These are phyloP conservation scores for Bidens hawaiensis DNA, from an alignment of 140 eudicot genomes.

Conservation along the genomic window DNA sequence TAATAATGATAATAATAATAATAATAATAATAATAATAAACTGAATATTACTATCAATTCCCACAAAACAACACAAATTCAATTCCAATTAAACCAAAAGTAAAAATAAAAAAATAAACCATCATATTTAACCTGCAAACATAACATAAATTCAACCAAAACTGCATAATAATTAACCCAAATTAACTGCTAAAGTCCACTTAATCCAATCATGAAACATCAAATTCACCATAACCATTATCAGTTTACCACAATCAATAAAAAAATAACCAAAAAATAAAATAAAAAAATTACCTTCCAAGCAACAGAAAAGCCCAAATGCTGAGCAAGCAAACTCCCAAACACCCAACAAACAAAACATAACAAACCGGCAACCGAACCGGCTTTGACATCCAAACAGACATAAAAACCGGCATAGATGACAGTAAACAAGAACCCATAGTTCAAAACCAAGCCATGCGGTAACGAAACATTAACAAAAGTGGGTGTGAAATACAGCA, in stretches of 20 bases:
- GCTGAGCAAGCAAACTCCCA: conserved; percentile 56
- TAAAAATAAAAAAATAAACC: no score
- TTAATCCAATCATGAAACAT: neutral
- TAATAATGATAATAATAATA: no score
- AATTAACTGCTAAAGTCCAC: neutral
- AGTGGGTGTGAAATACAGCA: conserved; percentile 64
- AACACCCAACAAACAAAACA: conserved; percentile 59
- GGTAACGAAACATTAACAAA: conserved; percentile 27
- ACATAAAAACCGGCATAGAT: conserved; percentile 54
- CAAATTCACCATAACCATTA: neutral
- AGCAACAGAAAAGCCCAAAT: conserved; percentile 61
- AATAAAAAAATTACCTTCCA: conserved; percentile 51
- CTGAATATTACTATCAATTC: no score
- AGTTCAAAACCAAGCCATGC: conserved; percentile 41
- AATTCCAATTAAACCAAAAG: no score
- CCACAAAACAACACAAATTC: no score
- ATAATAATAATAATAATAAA: no score
- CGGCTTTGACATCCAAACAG: conserved; percentile 66
- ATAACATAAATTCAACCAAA: neutral
- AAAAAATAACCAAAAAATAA: neutral
- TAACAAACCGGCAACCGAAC: conserved; percentile 66
- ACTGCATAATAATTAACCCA: neutral
- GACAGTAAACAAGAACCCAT: conserved; percentile 61
- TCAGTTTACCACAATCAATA: neutral
- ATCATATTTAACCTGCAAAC: no score